Base-by-base conservation (phyloP, 2,329 filamentous ascomycete species). In the Aureobasidium sp. region DNA sequence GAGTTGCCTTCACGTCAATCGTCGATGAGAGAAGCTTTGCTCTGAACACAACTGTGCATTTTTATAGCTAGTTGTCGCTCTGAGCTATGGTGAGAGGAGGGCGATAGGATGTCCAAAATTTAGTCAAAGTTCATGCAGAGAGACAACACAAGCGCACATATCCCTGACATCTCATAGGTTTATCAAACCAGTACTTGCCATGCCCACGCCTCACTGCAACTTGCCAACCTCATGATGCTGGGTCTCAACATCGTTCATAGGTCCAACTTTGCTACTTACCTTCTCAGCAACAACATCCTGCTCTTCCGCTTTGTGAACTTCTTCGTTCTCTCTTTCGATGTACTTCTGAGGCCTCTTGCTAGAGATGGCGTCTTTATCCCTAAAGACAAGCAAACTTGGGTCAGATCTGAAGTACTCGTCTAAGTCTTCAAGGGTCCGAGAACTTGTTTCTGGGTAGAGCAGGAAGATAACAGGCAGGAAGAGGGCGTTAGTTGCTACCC, bases 391-490 rank as follows among this genome's bases (percentile, higher is more conserved):
- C 5, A 83, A 61, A 52, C 67, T 65, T 13, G 65, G 64, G 7
- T 66, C 59, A 10, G 65, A 63, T 25, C 68, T 66, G 61, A 69
- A 70, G 44, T 68, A 69, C 9, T 65, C 66, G 32, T 70, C 67
- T 6, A 70, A 42, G 34, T 74, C 70, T 37, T 71, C 68, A 21
- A 71, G 65, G 3, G 67, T 67, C 5, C 69, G 63, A 16, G 66
- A 66, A 15, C 63, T 59, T n/a, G 69, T 72, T 25, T 65, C 71
- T 60, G 70, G 69, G 54, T 68, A 72, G 63, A 71, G 66, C 37
- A 72, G 64, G 65, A 79, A 80, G 13, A 79, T 72, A 10, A 77
- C 73, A 0, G 79, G 79, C 0, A 83, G 70, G 65, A 82, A 82
- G 3, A 68, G 49, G 3, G 63, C 63, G 48, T 70, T 70, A 48